These are phyloP conservation scores for Colletotrichum musicola DNA, from an alignment of 2,329 filamentous ascomycete species.

Conservation along the genomic window DNA sequence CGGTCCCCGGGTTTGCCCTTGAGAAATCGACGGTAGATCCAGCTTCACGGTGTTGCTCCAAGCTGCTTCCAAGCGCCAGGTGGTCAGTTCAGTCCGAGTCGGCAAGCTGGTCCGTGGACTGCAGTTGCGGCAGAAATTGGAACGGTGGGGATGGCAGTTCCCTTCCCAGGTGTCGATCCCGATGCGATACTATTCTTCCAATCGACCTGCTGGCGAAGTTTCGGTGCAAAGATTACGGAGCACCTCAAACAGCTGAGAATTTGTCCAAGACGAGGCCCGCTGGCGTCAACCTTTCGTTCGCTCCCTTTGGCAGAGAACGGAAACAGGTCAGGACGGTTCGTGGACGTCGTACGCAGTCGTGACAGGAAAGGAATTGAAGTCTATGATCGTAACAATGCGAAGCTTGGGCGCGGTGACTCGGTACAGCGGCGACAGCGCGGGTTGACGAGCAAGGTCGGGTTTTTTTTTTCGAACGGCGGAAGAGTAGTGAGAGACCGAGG, in stretches of 20 bases:
- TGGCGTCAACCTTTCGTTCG: conserved; percentile 6
- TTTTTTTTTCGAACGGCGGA: conserved; percentile 14
- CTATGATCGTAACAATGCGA: conserved; percentile 13
- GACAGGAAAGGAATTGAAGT: conserved; percentile 13
- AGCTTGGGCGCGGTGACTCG: neutral
- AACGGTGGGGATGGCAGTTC: neutral
- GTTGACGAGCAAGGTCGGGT: neutral
- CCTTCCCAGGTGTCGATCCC: no score
- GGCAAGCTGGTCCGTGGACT: conserved; percentile 18
- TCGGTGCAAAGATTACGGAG: neutral
- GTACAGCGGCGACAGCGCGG: neutral
- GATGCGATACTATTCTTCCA: no score
- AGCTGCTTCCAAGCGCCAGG: conserved; percentile 40
- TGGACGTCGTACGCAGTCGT: conserved; percentile 37
- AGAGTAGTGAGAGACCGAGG: conserved; percentile 7
- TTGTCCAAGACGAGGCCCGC: neutral
- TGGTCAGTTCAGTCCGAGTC: conserved; percentile 24
- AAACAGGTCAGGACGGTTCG: conserved; percentile 33
- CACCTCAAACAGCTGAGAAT: neutral
- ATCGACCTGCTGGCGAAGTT: no score
- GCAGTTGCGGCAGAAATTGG: neutral
- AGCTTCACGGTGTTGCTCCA: conserved; percentile 82
- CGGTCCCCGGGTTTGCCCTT: conserved; percentile 83
- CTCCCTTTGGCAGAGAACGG: neutral
- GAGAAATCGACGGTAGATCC: conserved; percentile 90